A percentile compares a stretch with the other conserved stretches of the same genome.
These are phyloP conservation scores for Suhomyces choctaworum DNA, from an alignment of 1,139 yeast species.

Conservation along the genomic window DNA sequence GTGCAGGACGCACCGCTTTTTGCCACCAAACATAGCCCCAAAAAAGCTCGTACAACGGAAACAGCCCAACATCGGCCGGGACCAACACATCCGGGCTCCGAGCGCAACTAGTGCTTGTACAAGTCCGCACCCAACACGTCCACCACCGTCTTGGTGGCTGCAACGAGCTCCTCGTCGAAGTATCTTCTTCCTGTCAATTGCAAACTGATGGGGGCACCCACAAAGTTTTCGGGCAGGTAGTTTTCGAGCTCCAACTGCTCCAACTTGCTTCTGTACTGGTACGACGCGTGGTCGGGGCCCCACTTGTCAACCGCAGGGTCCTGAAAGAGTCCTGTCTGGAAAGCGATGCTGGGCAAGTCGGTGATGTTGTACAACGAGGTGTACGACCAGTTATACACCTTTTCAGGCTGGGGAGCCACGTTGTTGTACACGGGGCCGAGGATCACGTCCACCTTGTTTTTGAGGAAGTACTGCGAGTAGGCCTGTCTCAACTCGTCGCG, in stretches of 20 bases:
- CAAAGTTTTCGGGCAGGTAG: conserved; percentile 41
- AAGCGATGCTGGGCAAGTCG: conserved; percentile 60
- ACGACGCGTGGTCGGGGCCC: conserved; percentile 31
- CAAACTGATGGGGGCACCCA: conserved; percentile 54
- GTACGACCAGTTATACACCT: conserved; percentile 74
- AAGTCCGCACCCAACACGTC: conserved; percentile 29
- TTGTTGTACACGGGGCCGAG: conserved; percentile 69
- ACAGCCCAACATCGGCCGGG: too few relatives aligned
- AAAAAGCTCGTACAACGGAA: too few relatives aligned
- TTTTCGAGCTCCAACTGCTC: conserved; percentile 44
- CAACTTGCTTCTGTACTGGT: conserved; percentile 40
- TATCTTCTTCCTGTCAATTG: conserved; percentile 55
- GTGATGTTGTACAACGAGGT: conserved; percentile 66
- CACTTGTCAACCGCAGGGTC: conserved; percentile 49
- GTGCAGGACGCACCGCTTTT: too few relatives aligned
- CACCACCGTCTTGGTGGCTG: conserved; percentile 33
- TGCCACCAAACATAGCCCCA: too few relatives aligned
- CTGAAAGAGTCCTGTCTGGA: conserved; percentile 63
- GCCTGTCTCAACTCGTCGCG: conserved; percentile 59
- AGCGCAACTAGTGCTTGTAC: conserved; percentile 18
- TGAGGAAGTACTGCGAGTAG: conserved; percentile 51
- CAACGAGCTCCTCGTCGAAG: conserved; percentile 55
- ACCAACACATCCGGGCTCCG: too few relatives aligned
- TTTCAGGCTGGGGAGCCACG: conserved; percentile 68
- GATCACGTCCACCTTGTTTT: conserved; percentile 64